phyloP scores from a whole-genome alignment of 257 asterid species.

The Scutellaria minor region DNA sequence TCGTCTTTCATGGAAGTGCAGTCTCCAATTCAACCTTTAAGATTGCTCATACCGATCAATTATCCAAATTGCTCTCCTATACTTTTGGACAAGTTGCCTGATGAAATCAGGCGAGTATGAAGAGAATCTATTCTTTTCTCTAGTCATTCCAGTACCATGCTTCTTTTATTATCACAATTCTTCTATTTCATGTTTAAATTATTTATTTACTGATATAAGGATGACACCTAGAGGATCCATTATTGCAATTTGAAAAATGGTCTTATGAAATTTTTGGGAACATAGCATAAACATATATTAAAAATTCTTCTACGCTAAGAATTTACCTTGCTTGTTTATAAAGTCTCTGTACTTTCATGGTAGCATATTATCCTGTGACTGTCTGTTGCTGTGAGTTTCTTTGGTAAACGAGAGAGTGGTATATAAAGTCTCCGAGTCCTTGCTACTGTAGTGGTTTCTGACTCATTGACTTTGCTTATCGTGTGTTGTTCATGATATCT shows the following conservation, averaged over 20 bases:
- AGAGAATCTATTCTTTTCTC: slow-evolving; percentile 2
- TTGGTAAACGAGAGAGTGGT: neutral
- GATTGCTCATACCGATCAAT: slow-evolving; percentile 75
- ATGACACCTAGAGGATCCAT: neutral
- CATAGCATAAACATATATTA: neutral
- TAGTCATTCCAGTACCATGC: neutral
- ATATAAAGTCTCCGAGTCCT: no score
- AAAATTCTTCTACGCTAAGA: neutral
- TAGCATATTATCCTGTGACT: neutral
- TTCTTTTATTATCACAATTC: slow-evolving; percentile 16
- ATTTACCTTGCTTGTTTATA: neutral
- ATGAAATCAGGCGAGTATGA: slow-evolving; percentile 72
- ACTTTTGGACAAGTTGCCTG: slow-evolving; percentile 91
- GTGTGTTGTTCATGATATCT: neutral
- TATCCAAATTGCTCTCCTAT: slow-evolving; percentile 88
- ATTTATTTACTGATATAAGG: neutral
- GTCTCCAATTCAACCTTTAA: slow-evolving; percentile 94
- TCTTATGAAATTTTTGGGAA: neutral
- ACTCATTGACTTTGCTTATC: neutral
- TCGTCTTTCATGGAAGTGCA: slow-evolving; percentile 46
- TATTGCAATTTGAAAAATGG: neutral
- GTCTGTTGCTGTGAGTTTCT: neutral
- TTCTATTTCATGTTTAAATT: slow-evolving; percentile 15
- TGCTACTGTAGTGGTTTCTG: neutral
- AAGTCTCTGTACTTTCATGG: neutral